A percentile compares a stretch with the other conserved stretches of the same genome.
These are phyloP conservation scores for Camellia lanceoleosa DNA, from an alignment of 148 eudicot genomes.

Conservation along the genomic window DNA sequence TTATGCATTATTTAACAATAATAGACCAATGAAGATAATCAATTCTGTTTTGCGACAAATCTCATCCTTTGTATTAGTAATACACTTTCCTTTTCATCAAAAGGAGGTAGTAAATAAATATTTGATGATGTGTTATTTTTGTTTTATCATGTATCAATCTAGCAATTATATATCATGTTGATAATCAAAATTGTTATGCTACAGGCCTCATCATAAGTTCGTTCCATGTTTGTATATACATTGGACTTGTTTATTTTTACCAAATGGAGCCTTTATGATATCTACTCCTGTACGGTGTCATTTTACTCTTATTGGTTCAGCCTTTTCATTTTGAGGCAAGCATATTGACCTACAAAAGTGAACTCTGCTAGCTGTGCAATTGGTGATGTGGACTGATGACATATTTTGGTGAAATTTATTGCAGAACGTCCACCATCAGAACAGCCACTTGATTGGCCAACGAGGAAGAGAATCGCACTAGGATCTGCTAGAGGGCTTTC, in stretches of 20 bases:
- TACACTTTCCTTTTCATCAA: not conserved
- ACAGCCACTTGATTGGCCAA: constrained; percentile 44
- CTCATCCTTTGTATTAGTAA: not conserved
- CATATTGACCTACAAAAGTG: not conserved
- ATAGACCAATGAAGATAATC: not conserved
- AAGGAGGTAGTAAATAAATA: not conserved
- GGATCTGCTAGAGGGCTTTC: constrained; percentile 47
- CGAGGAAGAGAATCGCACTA: constrained; percentile 34
- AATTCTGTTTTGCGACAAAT: not conserved
- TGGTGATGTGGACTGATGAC: not conserved
- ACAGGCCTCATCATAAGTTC: not conserved
- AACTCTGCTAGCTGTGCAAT: not conserved
- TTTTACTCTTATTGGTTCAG: not conserved
- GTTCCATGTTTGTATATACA: not conserved
- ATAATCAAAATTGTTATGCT: not conserved
- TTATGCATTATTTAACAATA: not conserved
- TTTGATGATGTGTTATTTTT: not conserved
- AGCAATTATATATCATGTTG: not conserved
- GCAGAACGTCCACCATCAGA: constrained; percentile 35
- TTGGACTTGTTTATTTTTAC: not conserved
- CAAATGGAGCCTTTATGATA: not conserved
- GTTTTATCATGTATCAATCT: not conserved
- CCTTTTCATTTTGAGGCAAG: not conserved
- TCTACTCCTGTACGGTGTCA: not conserved
- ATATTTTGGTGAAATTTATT: constrained; percentile 1